A percentile compares a stretch with the other conserved stretches of the same genome.
phyloP scores from a whole-genome alignment of 1,139 yeast genomes.

The Kurtzmaniella natalensis region DNA sequence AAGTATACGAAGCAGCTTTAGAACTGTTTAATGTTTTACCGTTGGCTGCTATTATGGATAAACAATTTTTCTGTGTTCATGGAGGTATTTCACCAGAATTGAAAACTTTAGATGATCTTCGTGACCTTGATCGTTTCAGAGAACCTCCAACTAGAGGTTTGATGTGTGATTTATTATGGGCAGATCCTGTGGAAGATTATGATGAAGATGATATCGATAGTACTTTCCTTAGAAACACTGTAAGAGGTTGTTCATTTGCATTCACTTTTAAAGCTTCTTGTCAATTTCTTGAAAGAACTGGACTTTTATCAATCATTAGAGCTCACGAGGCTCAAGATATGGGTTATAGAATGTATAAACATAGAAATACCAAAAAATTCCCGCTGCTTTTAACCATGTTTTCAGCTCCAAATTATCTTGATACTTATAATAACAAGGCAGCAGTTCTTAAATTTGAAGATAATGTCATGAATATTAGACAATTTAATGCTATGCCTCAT shows the following conservation, averaged over 20 bases:
- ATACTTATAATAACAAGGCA: constrained; percentile 91
- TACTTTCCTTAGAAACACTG: constrained; percentile 60
- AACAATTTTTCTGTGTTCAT: constrained; percentile 93
- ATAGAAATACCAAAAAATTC: constrained; percentile 84
- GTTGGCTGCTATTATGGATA: constrained; percentile 89
- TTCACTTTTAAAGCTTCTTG: constrained; percentile 85
- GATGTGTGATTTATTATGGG: constrained; percentile 95
- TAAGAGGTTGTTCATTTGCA: constrained; percentile 91
- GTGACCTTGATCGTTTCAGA: constrained; percentile 69
- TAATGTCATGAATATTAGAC: constrained; percentile 92
- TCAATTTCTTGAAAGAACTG: constrained; percentile 73
- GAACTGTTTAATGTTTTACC: constrained; percentile 85
- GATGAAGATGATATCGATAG: constrained; percentile 61
- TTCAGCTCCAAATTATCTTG: constrained; percentile 94
- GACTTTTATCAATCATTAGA: constrained; percentile 76
- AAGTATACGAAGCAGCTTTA: constrained; percentile 72
- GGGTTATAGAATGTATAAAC: constrained; percentile 91
- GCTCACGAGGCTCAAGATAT: constrained; percentile 99
- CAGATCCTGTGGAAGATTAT: constrained; percentile 88
- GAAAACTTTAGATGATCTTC: constrained; percentile 64
- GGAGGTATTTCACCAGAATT: constrained; percentile 95
- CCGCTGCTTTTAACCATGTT: constrained; percentile 90
- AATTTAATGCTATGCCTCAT: constrained; percentile 88
- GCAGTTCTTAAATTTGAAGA: constrained; percentile 90
- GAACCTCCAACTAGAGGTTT: constrained; percentile 94